A percentile compares a stretch with the other conserved stretches of the same genome.
phyloP scores from a whole-genome alignment of 1,284 basidiomycete species.

The Fomitopsis betulina region DNA sequence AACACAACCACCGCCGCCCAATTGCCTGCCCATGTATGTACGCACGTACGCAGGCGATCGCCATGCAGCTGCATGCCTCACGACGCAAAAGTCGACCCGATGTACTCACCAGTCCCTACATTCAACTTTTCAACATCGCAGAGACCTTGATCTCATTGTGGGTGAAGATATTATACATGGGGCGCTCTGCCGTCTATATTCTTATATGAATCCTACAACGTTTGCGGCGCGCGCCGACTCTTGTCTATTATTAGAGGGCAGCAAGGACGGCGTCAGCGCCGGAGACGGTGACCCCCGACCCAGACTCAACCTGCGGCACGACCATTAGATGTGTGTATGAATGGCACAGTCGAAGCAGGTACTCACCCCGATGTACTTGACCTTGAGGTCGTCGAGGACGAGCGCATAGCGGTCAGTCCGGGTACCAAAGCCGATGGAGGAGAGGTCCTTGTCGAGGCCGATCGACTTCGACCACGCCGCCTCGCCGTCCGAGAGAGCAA shows the following conservation, averaged over 20 bases:
- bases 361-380: conserved; percentile 58
- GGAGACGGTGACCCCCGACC: conserved; percentile 52
- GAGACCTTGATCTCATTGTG: background rate
- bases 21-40: too few species aligned
- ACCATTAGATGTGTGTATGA: background rate
- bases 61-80: too few species aligned
- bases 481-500: conserved; percentile 57
- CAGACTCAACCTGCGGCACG: conserved; percentile 44
- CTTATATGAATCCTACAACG: background rate
- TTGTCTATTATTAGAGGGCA: conserved; percentile 14
- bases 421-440: conserved; percentile 58
- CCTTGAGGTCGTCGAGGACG: conserved; percentile 66
- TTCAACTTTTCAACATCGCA: too few species aligned
- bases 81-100: too few species aligned
- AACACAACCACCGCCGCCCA: too few species aligned
- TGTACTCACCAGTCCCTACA: too few species aligned
- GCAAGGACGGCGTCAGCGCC: conserved; percentile 62
- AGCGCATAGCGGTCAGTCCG: conserved; percentile 71
- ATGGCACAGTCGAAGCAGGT: background rate
- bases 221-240: background rate
- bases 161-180: background rate
- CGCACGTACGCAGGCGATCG: too few species aligned
- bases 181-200: background rate
- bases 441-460: conserved; percentile 61
- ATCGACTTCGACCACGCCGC: conserved; percentile 62